phyloP scores from a whole-genome alignment of 2,329 filamentous ascomycete species.

The Hymenoscyphus fructigenus region DNA sequence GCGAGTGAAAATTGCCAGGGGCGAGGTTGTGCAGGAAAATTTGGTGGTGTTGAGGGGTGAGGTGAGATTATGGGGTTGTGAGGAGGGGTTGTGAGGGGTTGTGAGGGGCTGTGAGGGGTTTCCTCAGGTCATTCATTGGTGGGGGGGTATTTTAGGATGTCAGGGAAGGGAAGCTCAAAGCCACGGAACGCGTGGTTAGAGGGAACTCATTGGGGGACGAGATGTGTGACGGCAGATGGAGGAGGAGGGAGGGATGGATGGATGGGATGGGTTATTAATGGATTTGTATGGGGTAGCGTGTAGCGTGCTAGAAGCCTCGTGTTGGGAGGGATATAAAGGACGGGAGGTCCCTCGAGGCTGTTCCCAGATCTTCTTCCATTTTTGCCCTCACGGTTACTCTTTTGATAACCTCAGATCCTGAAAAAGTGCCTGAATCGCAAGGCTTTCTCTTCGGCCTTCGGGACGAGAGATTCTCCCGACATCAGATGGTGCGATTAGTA shows the following conservation, averaged over 20 bases:
- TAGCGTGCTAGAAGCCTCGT: neutral
- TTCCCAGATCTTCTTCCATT: neutral
- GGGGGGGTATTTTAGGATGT: too few species aligned
- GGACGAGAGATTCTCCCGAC: too few species aligned
- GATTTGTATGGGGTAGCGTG: neutral
- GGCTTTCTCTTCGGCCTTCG: neutral
- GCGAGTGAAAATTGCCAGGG: neutral
- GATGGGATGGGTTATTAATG: neutral
- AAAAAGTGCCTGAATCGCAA: neutral
- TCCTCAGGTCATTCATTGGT: neutral
- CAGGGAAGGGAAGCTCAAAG: neutral
- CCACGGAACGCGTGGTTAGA: neutral
- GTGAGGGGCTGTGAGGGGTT: neutral
- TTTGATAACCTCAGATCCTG: too few species aligned
- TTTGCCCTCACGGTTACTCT: neutral
- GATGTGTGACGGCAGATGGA: neutral
- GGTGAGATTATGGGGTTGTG: neutral
- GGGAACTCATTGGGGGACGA: too few species aligned
- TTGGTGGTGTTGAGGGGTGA: neutral
- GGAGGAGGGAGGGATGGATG: neutral
- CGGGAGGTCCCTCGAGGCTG: neutral
- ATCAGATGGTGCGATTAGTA: too few species aligned
- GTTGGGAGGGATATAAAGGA: neutral
- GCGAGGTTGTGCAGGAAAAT: neutral
- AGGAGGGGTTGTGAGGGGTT: neutral